These are phyloP conservation scores for Petunia hybrid DNA, from an alignment of 305 asterid genomes.

Conservation along the genomic window DNA sequence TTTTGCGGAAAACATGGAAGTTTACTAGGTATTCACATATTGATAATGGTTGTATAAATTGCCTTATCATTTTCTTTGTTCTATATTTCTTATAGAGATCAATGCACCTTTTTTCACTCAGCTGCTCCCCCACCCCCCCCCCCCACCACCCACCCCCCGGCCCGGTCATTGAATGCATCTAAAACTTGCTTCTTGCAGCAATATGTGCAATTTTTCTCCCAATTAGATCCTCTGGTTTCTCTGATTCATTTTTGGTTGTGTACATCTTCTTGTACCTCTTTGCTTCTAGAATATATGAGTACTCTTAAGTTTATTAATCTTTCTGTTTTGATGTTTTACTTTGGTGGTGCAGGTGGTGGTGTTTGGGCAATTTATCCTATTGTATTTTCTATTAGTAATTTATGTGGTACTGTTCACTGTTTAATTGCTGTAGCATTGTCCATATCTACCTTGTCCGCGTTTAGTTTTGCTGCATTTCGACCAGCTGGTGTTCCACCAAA, in stretches of 20 bases:
- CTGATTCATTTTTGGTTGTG: not conserved
- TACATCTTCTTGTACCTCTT: not conserved
- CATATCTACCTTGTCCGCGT: slow-evolving; percentile 62
- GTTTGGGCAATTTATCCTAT: slow-evolving; percentile 82
- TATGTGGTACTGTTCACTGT: slow-evolving; percentile 59
- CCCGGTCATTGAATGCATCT: not conserved
- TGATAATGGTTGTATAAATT: not conserved
- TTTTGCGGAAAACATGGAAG: not conserved
- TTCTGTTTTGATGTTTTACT: slow-evolving; percentile 33
- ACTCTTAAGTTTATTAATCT: slow-evolving; percentile 26
- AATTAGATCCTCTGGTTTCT: not conserved
- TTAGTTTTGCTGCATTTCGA: slow-evolving; percentile 68
- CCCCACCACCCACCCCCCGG: not conserved
- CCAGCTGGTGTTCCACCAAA: slow-evolving; percentile 81
- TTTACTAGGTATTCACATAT: not conserved
- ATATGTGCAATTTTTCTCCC: not conserved
- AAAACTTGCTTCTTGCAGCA: not conserved
- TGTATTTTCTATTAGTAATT: slow-evolving; percentile 65
- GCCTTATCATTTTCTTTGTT: not conserved
- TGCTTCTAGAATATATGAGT: not conserved
- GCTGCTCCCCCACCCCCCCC: not conserved
- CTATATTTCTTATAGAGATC: not conserved
- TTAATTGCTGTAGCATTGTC: slow-evolving; percentile 54
- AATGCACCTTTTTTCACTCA: not conserved
- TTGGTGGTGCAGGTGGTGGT: slow-evolving; percentile 74